phyloP scores from a whole-genome alignment of 2,329 filamentous ascomycete species.

The Fusarium haematococcum region DNA sequence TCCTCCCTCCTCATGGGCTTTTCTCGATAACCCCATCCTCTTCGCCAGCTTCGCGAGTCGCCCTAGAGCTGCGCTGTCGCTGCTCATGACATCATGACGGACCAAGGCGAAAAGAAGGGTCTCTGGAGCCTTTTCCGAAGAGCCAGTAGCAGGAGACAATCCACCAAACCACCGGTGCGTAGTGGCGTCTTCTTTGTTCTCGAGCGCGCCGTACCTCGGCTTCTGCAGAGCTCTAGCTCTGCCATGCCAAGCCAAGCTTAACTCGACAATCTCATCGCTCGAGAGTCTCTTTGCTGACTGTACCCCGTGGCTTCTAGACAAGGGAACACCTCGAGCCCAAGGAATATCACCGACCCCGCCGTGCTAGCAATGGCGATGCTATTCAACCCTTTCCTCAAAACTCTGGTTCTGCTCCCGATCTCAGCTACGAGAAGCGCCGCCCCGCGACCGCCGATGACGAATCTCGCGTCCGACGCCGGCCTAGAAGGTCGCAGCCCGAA shows the following conservation, averaged over 20 bases:
- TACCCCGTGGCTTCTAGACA: slow-evolving; percentile 8
- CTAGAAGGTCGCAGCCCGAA: slow-evolving; percentile 54
- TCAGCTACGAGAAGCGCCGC: slow-evolving; percentile 32
- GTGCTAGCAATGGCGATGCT: slow-evolving; percentile 33
- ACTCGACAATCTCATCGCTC: neutral
- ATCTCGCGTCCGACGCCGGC: slow-evolving; percentile 53
- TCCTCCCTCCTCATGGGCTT: slow-evolving; percentile 2
- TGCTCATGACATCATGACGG: slow-evolving; percentile 48
- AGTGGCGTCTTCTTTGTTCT: neutral
- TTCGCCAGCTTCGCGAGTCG: slow-evolving; percentile 20
- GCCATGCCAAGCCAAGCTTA: slow-evolving; percentile 15
- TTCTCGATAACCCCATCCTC: neutral
- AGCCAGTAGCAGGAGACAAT: slow-evolving; percentile 52
- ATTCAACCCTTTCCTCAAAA: slow-evolving; percentile 26
- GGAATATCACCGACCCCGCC: slow-evolving; percentile 36
- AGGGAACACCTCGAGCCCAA: slow-evolving; percentile 29
- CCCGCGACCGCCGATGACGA: slow-evolving; percentile 35
- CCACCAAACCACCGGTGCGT: slow-evolving; percentile 40
- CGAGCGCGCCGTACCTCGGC: neutral
- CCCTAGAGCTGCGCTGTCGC: slow-evolving; percentile 22
- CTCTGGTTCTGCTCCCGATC: slow-evolving; percentile 54
- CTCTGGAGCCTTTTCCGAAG: slow-evolving; percentile 64
- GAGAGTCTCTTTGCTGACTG: slow-evolving; percentile 17
- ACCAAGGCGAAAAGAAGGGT: slow-evolving; percentile 53
- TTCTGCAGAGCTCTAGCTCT: slow-evolving; percentile 19